Conservation (phyloP, 441 rosid genomes). For the Lepidium campestre region DNA sequence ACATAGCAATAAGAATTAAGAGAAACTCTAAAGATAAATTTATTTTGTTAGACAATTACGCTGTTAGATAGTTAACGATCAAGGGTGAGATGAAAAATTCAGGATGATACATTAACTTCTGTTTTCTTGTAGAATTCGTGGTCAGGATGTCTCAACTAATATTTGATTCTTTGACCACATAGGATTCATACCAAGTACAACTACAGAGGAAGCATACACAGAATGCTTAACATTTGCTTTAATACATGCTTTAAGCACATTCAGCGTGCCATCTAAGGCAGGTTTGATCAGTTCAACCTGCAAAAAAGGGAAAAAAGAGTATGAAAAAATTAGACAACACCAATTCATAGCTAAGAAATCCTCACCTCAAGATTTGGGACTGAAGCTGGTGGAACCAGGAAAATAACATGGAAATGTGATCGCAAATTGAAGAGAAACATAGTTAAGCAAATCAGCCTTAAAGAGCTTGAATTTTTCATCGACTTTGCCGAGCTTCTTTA, state of each 20-base stretch:
- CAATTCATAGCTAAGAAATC: neutral
- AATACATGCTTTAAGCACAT: conserved; percentile 63
- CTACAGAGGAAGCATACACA: conserved; percentile 57
- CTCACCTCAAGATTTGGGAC: conserved; percentile 59
- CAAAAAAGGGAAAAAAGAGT: neutral
- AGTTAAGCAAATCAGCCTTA: conserved; percentile 60
- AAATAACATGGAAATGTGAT: conserved; percentile 57
- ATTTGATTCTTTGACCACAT: conserved; percentile 42
- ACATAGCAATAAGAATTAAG: no score
- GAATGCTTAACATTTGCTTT: conserved; percentile 60
- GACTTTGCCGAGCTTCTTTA: conserved; percentile 54
- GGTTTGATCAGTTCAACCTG: conserved; percentile 65
- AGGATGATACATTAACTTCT: conserved; percentile 25
- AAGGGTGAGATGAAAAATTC: neutral
- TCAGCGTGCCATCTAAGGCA: conserved; percentile 59
- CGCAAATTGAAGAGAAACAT: conserved; percentile 37
- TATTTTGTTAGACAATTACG: no score
- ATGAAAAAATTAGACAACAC: neutral
- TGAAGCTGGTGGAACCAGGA: conserved; percentile 46
- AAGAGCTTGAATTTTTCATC: conserved; percentile 57
- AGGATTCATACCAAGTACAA: conserved; percentile 56
- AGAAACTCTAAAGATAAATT: no score
- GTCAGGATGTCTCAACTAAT: conserved; percentile 57
- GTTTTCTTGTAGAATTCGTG: conserved; percentile 57
- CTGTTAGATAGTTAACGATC: no score